These are phyloP conservation scores for Mortierella hygrophila DNA, from an alignment of 192 early-diverging fungal species.

Conservation along the genomic window DNA sequence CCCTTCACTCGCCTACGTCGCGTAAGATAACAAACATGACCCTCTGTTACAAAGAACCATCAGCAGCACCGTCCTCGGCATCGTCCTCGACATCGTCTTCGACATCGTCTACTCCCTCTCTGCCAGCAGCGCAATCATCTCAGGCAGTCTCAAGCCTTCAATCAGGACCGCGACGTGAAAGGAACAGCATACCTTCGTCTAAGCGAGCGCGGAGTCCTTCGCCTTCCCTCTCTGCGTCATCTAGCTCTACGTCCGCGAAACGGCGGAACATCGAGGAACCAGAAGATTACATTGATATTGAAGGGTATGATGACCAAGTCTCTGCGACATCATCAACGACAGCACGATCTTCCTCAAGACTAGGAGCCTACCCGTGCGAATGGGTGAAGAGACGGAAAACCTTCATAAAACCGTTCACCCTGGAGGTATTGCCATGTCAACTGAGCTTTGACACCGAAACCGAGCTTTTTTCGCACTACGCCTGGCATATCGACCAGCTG, in stretches of 20 bases:
- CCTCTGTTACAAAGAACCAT: too few species aligned
- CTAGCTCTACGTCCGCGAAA: too few species aligned
- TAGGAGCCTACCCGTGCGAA: background rate
- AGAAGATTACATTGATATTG: background rate
- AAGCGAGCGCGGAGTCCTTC: too few species aligned
- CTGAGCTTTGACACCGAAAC: background rate
- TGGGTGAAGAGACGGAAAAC: background rate
- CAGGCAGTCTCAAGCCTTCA: too few species aligned
- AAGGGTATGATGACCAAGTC: background rate
- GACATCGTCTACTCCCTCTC: background rate
- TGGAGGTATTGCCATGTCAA: background rate
- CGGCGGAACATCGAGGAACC: too few species aligned
- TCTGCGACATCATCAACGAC: background rate
- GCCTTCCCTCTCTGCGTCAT: too few species aligned
- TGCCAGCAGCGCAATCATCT: too few species aligned
- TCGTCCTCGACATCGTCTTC: background rate
- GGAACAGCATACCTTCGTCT: too few species aligned
- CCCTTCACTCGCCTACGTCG: background rate
- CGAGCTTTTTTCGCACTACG: slow-evolving; percentile 10
- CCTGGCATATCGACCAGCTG: slow-evolving; percentile 1
- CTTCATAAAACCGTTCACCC: background rate
- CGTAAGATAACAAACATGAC: background rate
- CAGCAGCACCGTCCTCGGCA: background rate
- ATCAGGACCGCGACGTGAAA: too few species aligned
- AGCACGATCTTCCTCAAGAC: background rate